Evolutionary conservation across 2,329 filamentous ascomycete genomes (phyloP).

Genomic region (Penicillium sp.): DNA sequence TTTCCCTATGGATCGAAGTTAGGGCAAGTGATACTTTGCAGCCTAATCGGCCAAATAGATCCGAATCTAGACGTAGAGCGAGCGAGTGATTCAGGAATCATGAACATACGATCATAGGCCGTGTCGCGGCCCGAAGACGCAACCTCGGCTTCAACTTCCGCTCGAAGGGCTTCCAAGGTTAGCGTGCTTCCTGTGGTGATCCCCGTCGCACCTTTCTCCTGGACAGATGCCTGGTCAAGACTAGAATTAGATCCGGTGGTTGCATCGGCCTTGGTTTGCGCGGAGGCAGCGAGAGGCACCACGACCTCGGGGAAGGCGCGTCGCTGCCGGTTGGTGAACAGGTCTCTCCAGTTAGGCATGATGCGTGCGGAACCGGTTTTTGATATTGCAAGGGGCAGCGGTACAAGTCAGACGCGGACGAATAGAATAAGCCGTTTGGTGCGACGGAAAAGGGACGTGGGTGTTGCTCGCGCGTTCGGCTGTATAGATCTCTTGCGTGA

Average conservation of each 20-base stretch:
- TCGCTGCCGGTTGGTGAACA: constrained; percentile 16
- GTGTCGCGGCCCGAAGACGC: constrained; percentile 58
- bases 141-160: constrained; percentile 62
- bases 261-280: constrained; percentile 19
- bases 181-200: constrained; percentile 37
- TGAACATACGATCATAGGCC: constrained; percentile 69
- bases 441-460: constrained; percentile 1
- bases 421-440: not conserved
- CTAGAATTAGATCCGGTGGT: constrained; percentile 33
- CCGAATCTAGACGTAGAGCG: too few species aligned
- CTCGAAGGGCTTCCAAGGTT: constrained; percentile 66
- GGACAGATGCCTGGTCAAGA: constrained; percentile 30
- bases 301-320: constrained; percentile 46
- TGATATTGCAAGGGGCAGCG: not conserved
- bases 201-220: constrained; percentile 36
- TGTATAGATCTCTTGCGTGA: not conserved
- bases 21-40: too few species aligned
- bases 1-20: constrained; percentile 57
- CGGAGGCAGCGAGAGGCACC: constrained; percentile 45
- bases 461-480: not conserved
- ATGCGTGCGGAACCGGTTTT: constrained; percentile 2
- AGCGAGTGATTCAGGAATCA: constrained; percentile 7
- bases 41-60: too few species aligned
- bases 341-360: constrained; percentile 17
- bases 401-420: not conserved